Evolutionary conservation across 345 rosid species (phyloP).

Genomic region (Euphorbia tirucalli): DNA sequence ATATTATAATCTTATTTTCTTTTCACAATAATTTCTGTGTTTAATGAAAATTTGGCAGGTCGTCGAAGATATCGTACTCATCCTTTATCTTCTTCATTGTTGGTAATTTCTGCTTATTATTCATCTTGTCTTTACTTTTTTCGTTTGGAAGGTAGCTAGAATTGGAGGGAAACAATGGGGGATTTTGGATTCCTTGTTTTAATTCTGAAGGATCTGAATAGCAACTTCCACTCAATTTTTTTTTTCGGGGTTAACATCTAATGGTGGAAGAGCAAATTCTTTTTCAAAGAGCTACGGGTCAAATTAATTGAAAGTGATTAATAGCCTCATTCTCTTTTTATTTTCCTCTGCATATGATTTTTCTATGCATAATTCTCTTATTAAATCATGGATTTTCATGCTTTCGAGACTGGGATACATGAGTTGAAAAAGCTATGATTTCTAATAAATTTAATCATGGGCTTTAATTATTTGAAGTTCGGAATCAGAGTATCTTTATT

Average conservation of each 20-base stretch:
- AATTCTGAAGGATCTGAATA: too few species aligned
- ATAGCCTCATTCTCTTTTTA: background rate
- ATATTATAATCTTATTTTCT: background rate
- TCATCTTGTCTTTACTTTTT: background rate
- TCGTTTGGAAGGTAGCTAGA: background rate
- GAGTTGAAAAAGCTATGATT: background rate
- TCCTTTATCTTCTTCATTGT: constrained; percentile 31
- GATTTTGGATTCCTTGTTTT: background rate
- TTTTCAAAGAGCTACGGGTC: background rate
- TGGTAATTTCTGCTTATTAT: constrained; percentile 30
- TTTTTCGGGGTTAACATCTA: background rate
- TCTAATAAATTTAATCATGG: background rate
- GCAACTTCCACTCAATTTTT: too few species aligned
- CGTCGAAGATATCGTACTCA: constrained; percentile 27
- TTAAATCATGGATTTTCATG: too few species aligned
- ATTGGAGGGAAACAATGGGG: background rate
- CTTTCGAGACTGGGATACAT: too few species aligned
- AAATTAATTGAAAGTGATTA: background rate
- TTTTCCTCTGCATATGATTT: too few species aligned
- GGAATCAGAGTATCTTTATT: background rate
- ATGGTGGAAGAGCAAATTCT: background rate
- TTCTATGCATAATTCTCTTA: background rate
- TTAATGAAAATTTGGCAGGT: too few species aligned
- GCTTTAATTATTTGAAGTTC: too few species aligned
- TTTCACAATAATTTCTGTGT: background rate